Evolutionary conservation across 148 eudicot species (phyloP).

Genomic region (Nyssa sinensis): DNA sequence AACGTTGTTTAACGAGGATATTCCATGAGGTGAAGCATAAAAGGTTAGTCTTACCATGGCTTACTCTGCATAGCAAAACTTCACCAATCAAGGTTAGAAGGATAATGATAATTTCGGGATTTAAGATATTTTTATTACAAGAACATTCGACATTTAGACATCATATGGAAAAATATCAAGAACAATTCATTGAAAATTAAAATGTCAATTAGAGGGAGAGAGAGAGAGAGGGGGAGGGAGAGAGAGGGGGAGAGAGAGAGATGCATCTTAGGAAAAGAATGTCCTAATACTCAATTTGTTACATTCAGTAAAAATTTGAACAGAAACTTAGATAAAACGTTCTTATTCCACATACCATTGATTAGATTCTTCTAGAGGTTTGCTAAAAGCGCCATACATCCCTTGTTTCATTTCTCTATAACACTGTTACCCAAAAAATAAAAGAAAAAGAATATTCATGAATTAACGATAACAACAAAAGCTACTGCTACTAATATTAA

Average conservation of each 20-base stretch:
- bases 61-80: not conserved
- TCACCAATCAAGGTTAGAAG: not conserved
- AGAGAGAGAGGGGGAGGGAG: not conserved
- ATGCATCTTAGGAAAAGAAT: not conserved
- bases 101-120: not conserved
- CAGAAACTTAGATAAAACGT: not conserved
- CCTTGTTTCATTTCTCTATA: slow-evolving; percentile 72
- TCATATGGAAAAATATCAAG: too few relatives aligned
- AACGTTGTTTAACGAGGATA: not conserved
- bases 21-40: not conserved
- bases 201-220: not conserved
- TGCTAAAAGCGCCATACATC: slow-evolving; percentile 62
- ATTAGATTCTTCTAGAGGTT: slow-evolving; percentile 76
- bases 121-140: not conserved
- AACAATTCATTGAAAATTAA: not conserved
- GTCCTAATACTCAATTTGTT: not conserved
- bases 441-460: not conserved
- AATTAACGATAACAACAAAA: not conserved
- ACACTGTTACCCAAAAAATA: slow-evolving; percentile 41
- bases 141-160: not conserved
- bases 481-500: not conserved
- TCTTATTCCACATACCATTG: slow-evolving; percentile 54
- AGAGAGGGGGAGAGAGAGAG: not conserved
- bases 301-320: not conserved
- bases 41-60: not conserved